These are phyloP conservation scores for Detonula confervacea DNA, from an alignment of 352 stramenopile genomes.

Conservation along the genomic window DNA sequence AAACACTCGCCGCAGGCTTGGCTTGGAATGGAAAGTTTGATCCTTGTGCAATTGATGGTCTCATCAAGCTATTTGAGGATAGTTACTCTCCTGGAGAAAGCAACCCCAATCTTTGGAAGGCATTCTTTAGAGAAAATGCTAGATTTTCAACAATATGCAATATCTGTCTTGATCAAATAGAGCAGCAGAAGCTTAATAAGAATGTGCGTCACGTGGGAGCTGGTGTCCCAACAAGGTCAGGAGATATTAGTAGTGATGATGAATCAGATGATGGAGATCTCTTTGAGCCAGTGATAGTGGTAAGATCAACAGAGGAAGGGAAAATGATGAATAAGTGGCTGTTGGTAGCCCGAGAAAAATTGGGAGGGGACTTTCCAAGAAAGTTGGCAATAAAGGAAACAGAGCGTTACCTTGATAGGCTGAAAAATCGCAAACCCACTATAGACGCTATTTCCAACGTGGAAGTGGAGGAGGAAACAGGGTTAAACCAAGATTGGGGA, in stretches of 20 bases:
- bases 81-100: constrained; percentile 89
- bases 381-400: constrained; percentile 89
- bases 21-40: constrained; percentile 84
- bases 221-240: constrained; percentile 83
- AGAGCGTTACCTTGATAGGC: constrained; percentile 91
- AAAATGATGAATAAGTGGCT: constrained; percentile 95
- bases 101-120: constrained; percentile 93
- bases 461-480: constrained; percentile 28
- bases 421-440: constrained; percentile 85
- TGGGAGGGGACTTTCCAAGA: constrained; percentile 91
- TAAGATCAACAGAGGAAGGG: constrained; percentile 89
- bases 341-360: constrained; percentile 88
- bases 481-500: constrained; percentile 29
- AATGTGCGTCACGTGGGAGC: constrained; percentile 68
- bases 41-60: constrained; percentile 82
- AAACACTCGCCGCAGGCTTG: constrained; percentile 88
- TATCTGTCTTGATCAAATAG: constrained; percentile 86
- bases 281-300: constrained; percentile 93
- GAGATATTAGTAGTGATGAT: constrained; percentile 93
- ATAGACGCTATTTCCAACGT: constrained; percentile 6
- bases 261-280: constrained; percentile 88
- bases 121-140: constrained; percentile 94
- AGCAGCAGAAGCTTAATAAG: constrained; percentile 66
- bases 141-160: constrained; percentile 94
- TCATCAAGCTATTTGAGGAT: constrained; percentile 83